Base-by-base conservation (phyloP, 2,329 filamentous ascomycete species). In the Xylariaceae sp. region DNA sequence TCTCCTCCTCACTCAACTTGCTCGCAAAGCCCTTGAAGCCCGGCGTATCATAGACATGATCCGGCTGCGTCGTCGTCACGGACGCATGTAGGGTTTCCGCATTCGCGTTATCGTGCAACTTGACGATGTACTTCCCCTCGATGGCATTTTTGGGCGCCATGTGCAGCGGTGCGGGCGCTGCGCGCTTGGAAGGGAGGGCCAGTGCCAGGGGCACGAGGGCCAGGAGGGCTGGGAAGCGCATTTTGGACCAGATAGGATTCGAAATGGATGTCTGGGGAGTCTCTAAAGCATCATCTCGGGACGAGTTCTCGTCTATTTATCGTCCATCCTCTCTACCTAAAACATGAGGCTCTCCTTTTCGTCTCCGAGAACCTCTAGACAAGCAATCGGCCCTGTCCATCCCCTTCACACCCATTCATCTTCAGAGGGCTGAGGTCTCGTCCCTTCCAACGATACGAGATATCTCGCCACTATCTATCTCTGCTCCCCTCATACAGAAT, bases 91-190 rank as follows among this genome's bases (percentile, higher is more conserved):
- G 62, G n/a, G 71, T 66, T 1, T 67, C 61, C 13, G 68, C 60
- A 11, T 64, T 63, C 48, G 74, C 64, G 37, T 71, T 70, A 7
- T 73, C 68, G 66, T 78, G 77, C 17, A 80, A 64, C 39, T 77
- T 80, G 67, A 80, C 68, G 58, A 80, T 80, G 67, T 78, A 80
- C 64, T 74, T 77, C 63, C 71, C 72, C 52, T 73, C 65, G 47
- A 76, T 62, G 44, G 74, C 61, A 41, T 67, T 62, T 47, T 13
- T 23, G 3, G 67, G 66, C 8, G 71, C 70, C 61, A 67, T 66
- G 52, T 71, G 59, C 13, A 72, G 59, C 45, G 71, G 71, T 35
- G 70, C 71, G 13, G 71, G 71, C 56, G 64, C 61, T 48, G 69
- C 61, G 51, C 71, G 67, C 64, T 67, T 71, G 7, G 69, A 69